Evolutionary conservation across 2,329 filamentous ascomycete genomes (phyloP).

Genomic region (Fusarium foetens): DNA sequence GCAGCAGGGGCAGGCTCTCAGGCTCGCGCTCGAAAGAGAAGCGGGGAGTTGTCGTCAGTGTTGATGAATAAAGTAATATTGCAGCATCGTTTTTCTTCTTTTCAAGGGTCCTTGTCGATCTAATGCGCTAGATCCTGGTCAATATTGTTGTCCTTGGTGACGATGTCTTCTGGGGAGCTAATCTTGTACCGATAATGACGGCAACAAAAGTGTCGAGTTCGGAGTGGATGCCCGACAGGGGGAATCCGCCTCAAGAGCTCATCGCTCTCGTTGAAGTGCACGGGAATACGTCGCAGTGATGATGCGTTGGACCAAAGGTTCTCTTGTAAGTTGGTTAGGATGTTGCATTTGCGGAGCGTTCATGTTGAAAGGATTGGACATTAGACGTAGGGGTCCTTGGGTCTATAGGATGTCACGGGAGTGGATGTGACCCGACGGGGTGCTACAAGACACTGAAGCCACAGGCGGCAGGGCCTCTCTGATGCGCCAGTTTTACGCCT

Average conservation of each 20-base stretch:
- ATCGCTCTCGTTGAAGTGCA: slow-evolving; percentile 23
- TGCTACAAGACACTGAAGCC: slow-evolving; percentile 27
- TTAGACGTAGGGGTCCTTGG: slow-evolving; percentile 30
- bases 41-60: slow-evolving; percentile 34
- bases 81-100: slow-evolving; percentile 39
- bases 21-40: slow-evolving; percentile 25
- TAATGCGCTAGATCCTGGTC: slow-evolving; percentile 25
- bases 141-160: slow-evolving; percentile 37
- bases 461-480: slow-evolving; percentile 17
- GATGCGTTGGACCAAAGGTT: slow-evolving; percentile 10
- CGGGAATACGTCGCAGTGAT: slow-evolving; percentile 6
- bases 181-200: slow-evolving; percentile 19
- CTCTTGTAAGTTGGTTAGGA: slow-evolving; percentile 21
- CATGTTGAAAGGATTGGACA: slow-evolving; percentile 23
- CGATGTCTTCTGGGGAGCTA: slow-evolving; percentile 21
- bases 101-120: slow-evolving; percentile 37
- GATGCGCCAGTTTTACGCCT: slow-evolving; percentile 21
- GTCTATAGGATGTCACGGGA: slow-evolving; percentile 29
- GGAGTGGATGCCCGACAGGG: slow-evolving; percentile 34
- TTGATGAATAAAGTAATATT: slow-evolving; percentile 29
- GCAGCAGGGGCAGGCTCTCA: slow-evolving; percentile 12
- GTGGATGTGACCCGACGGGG: not conserved
- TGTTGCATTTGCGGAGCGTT: slow-evolving; percentile 32
- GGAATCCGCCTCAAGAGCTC: slow-evolving; percentile 38
- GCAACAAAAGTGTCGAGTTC: slow-evolving; percentile 15